Percentiles rank a stretch among this genome's conserved stretches.
Evolutionary conservation across 2,329 filamentous ascomycete genomes (phyloP).

Genomic region (Thelonectria olida): DNA sequence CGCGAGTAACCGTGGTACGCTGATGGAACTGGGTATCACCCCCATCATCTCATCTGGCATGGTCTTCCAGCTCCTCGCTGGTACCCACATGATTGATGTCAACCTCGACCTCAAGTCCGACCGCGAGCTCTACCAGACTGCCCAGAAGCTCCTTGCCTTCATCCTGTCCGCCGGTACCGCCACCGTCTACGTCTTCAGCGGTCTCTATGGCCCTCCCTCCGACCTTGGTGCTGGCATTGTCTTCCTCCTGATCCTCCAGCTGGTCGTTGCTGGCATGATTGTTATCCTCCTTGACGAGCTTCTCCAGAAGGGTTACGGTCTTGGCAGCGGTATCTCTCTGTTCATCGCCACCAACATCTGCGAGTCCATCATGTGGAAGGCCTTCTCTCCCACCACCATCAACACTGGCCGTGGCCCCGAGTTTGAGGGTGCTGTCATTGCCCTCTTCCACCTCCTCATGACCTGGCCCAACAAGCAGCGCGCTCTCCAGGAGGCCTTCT

Average conservation of each 20-base stretch:
- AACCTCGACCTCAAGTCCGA: conserved; percentile 99
- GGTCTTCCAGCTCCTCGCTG: conserved; percentile 99
- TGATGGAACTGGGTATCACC: conserved; percentile 97
- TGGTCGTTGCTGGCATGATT: conserved; percentile 96
- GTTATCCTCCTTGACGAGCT: conserved; percentile 99
- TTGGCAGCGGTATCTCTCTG: conserved; percentile 97
- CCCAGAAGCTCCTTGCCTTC: conserved; percentile 98
- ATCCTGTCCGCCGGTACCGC: conserved; percentile 97
- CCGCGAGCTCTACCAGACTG: conserved; percentile 99
- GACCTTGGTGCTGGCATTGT: conserved; percentile 98
- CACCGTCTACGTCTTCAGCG: conserved; percentile 97
- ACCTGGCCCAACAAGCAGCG: conserved; percentile 99
- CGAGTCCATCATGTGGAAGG: conserved; percentile 99
- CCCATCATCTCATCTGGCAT: conserved; percentile 99
- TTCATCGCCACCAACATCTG: conserved; percentile 99
- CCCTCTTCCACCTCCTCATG: conserved; percentile 95
- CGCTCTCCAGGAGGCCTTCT: conserved; percentile 98
- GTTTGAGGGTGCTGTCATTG: conserved; percentile 98
- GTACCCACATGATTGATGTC: conserved; percentile 99
- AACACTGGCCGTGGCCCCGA: conserved; percentile 99
- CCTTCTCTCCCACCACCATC: conserved; percentile 98
- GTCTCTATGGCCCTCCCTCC: conserved; percentile 95
- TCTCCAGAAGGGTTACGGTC: conserved; percentile 98
- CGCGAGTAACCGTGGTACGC: conserved; percentile 95
- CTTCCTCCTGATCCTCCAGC: conserved; percentile 96